Evolutionary conservation across 1,139 yeast genomes (phyloP), one percentile per base, ranked within the genome.

Genomic region (Nadsonia starkeyi-henricii): DNA sequence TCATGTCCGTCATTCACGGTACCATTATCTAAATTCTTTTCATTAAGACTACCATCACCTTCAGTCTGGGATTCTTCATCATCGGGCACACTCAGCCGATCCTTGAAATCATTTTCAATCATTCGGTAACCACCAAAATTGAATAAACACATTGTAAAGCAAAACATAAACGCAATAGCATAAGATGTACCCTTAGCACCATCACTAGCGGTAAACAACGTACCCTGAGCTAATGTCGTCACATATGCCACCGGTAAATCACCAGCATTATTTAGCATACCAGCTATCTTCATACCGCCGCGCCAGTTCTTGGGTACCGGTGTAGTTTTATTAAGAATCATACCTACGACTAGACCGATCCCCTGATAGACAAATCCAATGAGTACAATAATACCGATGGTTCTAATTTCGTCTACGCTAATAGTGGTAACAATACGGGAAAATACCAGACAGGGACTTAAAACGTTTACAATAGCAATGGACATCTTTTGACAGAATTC

Each of bases 161-260:
- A 72, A 3, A 88, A 83, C 50, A 84, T 69, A 58, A 81, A 85
- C 45, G 89, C 81, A 61, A 89, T 81, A 20, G 85, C 81, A 62
- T 84, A 86, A 0, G 96, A 95, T 33, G 84, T 85, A 15, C 97
- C 97, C 56, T 76, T 75, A 51, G 77, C 75, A 33, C 86, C 85
- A 54, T 85, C 78, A 2, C 62, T 74, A 1, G 67, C 52, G 0
- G 77, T 65, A 57, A 89, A 81, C 1, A 76, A 70, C 0, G 77
- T 70, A 0, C 88, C 80, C n/a, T 75, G 70, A 37, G 84, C 79
- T 62, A 88, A 68, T 1, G 94, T 82, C 58, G 85, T 94, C 42
- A 88, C 71, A 57, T 86, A 86, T 0, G 96, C 96, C 57, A 88
- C 84, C 0, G 96, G 96, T 52, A 88, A 70, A 65, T 88, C 96